Base-by-base conservation (phyloP, 257 asterid species). In the Solanum sejunctum region DNA sequence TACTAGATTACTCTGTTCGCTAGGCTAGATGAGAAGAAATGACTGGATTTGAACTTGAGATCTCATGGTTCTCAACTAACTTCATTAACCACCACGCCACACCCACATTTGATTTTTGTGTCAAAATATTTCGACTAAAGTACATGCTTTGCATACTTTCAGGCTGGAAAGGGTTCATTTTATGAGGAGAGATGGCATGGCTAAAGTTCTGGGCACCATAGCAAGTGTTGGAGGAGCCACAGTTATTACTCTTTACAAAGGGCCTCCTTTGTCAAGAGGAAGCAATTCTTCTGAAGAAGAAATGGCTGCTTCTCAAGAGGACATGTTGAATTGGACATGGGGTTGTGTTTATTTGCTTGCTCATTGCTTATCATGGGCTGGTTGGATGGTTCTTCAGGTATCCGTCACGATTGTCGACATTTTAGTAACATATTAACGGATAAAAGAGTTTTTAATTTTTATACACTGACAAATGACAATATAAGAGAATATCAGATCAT, bases 291-390 rank as follows among this genome's bases (percentile, higher is more conserved):
- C 77, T 51, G 85, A 54, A 47, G 90, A 84, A 32, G 87, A 84
- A 12, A 36, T 51, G 56, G 71, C 17, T 63, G 32, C 63, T 32
- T 86, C 93, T 86, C 39, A 90, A 60, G 83, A 57, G 45, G 88
- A 85, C 69, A 79, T 72, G 66, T 90, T 93, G 88, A 90, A 84
- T 90, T 94, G 97, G 97, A 92, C 98, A 60, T 91, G 92, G 93
- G 98, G 98, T 41, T 93, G 98, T 85, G 79, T 94, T 45, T 95
- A 91, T 88, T 87, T 94, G 80, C 88, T 94, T 45, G 93, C 93
- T 78, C 98, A 95, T 86, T 93, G 98, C 92, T 90, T 95, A 86
- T 94, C 97, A 41, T 95, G 98, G 98, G 98, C 98, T 84, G 97
- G 93, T 54, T 94, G 96, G 97, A 94, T 95, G 98, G 97, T 94